A percentile compares a stretch with the other conserved stretches of the same genome.
These are phyloP conservation scores for Lactarius pseudohatsudake DNA, from an alignment of 768 basidiomycete species.

Conservation along the genomic window DNA sequence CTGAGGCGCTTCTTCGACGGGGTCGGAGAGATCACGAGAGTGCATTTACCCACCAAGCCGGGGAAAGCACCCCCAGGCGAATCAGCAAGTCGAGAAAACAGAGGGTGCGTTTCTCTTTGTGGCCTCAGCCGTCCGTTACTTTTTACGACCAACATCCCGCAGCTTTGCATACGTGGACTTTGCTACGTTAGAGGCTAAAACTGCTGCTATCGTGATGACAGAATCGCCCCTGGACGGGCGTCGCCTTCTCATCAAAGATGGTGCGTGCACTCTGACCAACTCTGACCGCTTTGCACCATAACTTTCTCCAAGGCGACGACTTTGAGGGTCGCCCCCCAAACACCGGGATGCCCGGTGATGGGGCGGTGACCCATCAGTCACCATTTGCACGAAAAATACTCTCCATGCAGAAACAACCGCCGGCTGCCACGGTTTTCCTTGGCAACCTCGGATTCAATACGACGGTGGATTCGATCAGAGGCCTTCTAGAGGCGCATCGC, in stretches of 20 bases:
- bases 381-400: constrained; percentile 81
- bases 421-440: constrained; percentile 85
- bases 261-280: constrained; percentile 41
- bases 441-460: constrained; percentile 93
- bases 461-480: constrained; percentile 71
- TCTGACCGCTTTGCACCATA: neutral
- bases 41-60: constrained; percentile 83
- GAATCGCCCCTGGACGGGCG: constrained; percentile 84
- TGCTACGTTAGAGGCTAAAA: constrained; percentile 69
- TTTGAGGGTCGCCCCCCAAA: constrained; percentile 66
- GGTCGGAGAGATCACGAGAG: constrained; percentile 71
- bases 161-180: constrained; percentile 99
- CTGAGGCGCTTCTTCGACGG: constrained; percentile 69
- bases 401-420: constrained; percentile 73
- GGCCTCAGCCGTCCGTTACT: constrained; percentile 1
- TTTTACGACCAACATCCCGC: neutral
- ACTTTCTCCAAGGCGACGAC: constrained; percentile 56
- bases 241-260: constrained; percentile 90
- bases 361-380: constrained; percentile 42
- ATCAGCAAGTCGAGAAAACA: constrained; percentile 61
- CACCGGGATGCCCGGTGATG: constrained; percentile 36
- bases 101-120: constrained; percentile 50
- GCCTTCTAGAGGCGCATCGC: constrained; percentile 71
- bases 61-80: constrained; percentile 40
- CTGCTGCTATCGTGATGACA: constrained; percentile 72